Evolutionary conservation across 495 filamentous ascomycete genomes (phyloP), one percentile per base, ranked within the genome.

Genomic region (Penicillium steckii): DNA sequence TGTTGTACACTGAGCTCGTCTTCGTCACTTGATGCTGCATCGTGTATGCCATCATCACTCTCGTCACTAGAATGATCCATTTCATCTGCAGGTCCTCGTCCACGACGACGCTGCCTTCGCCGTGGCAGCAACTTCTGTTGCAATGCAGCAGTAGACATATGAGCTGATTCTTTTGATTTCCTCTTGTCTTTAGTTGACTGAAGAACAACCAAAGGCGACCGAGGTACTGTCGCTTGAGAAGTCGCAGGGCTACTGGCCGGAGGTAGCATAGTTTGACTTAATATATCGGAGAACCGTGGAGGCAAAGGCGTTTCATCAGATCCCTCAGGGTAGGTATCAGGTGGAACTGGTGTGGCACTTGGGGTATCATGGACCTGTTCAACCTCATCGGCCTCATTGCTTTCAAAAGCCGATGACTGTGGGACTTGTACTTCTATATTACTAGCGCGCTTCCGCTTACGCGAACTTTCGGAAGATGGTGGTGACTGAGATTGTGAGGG

Each of bases 221-320:
- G 32, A 24, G 30, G 29, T 4, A 46, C 25, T 12, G 42, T 42
- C 25, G 53, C 29, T 19, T 32, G 35, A 13, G 62, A 59, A 12
- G 46, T 35, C 48, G 53, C 71, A 73, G 65, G 55, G 27, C 77
- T 81, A 50, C 79, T 82, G 46, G 64, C 53, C 3, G 81, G 81
- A 3, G 75, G 76, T 29, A 70, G 75, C 76, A 80, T 73, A 1
- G 77, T 82, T 52, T 76, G 72, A 48, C 73, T 81, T 27, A 72
- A 58, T 6, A 62, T 46, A 51, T 75, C 73, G 5, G 69, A 54
- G n/a, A 66, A 70, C 33, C 51, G 47, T 9, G 44, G 21, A 7
- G 55, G 45, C 7, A 32, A 53, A 8, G 46, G 57, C 19, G 56
- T 54, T 23, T 50, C 48, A 26, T 55, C 51, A 10, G 47, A 44